Base-by-base conservation (phyloP, 768 basidiomycete species). In the Russula brevipes region DNA sequence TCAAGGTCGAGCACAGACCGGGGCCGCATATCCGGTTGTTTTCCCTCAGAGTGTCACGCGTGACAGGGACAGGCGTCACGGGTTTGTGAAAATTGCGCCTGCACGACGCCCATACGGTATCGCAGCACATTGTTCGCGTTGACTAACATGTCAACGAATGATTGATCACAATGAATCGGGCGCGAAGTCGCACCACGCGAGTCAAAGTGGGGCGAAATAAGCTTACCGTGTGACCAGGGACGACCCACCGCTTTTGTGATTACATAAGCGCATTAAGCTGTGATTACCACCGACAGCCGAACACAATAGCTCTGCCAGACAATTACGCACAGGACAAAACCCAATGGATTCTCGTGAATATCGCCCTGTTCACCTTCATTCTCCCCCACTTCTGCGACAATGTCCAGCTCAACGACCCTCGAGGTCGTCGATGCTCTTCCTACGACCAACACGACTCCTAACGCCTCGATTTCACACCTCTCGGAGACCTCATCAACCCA, bases 351-450 rank as follows among this genome's bases (percentile, higher is more conserved):
- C 7, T 6, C 53, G 31, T 42, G 19, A 10, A 35, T 38, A 41
- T 11, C 30, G n/a, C 58, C 60, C 63, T 64, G 14, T 60, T 61
- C 61, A 36, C 64, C 53, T 69, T 69, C 66, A 11, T 63, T 58
- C 69, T 49, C 62, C 58, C 49, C 53, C 59, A 53, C 62, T 63
- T 55, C 49, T 46, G 63, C 63, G 56, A 59, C 59, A 58, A 69
- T 72, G 71, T 70, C 70, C 57, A 64, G 67, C 64, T 65, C 69
- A 61, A 61, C 68, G 68, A 60, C 65, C 67, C 57, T 67, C 65
- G 66, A 68, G 65, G 66, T 70, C 65, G 69, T 68, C 68, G 67
- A 65, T 54, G 65, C 58, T 58, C 31, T 44, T 42, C 16, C 68
- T 9, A 59, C 61, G 53, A 55, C 54, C 5, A 45, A 61, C 58